Conservation (phyloP, 495 filamentous ascomycete genomes). For the Penicillium coprophilum region DNA sequence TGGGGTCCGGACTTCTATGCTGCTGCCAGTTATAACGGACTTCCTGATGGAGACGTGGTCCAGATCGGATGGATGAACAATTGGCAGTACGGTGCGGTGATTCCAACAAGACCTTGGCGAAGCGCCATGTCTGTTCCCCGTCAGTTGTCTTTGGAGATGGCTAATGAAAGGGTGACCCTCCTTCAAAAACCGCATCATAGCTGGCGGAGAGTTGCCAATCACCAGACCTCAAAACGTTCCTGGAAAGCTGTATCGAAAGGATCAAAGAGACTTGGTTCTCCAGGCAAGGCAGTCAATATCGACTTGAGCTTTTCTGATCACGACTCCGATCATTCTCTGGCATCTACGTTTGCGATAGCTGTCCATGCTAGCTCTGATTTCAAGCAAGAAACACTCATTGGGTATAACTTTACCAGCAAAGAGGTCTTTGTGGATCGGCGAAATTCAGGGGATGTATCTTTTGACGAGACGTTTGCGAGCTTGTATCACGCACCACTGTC, state of each 20-base stretch:
- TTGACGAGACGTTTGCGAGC: conserved; percentile 30
- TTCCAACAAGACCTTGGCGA: conserved; percentile 48
- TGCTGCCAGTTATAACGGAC: conserved; percentile 1
- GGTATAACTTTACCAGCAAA: conserved; percentile 45
- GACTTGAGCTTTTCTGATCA: conserved; percentile 26
- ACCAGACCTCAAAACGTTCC: background rate
- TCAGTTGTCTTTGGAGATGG: conserved; percentile 31
- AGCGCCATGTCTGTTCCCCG: conserved; percentile 52
- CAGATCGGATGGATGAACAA: conserved; percentile 60
- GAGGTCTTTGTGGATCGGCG: conserved; percentile 32
- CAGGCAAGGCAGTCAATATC: conserved; percentile 20
- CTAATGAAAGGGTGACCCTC: conserved; percentile 16
- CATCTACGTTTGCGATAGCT: conserved; percentile 28
- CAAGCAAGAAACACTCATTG: conserved; percentile 39
- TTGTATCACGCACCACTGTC: conserved; percentile 28
- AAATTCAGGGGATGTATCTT: conserved; percentile 23
- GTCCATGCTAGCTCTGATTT: conserved; percentile 28
- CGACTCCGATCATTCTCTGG: background rate
- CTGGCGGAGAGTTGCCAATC: background rate
- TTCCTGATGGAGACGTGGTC: conserved; percentile 32
- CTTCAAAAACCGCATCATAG: conserved; percentile 24
- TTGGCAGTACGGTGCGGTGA: conserved; percentile 51
- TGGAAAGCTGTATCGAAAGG: conserved; percentile 5
- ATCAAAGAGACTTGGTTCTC: conserved; percentile 14
- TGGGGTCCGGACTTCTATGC: conserved; percentile 9